A percentile compares a stretch with the other conserved stretches of the same genome.
Conservation (phyloP, 768 basidiomycete genomes). For the Gymnopilus junonius region DNA sequence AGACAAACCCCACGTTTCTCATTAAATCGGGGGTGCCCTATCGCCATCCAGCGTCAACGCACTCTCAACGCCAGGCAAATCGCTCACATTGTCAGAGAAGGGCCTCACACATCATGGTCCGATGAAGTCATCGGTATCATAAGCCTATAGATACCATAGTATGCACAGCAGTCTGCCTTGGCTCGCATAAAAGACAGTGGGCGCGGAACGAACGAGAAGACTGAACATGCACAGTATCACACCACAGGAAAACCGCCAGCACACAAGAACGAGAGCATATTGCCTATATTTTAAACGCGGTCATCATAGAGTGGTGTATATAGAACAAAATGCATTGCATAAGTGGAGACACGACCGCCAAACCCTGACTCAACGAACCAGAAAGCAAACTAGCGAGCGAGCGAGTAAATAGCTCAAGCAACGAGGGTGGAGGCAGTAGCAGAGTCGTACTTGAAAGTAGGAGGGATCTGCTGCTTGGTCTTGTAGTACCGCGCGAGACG, state of each 20-base stretch:
- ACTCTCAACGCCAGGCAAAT: too few species aligned
- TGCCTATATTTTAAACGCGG: neutral
- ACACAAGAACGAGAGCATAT: neutral
- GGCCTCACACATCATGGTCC: too few species aligned
- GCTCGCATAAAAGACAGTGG: too few species aligned
- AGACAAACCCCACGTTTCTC: too few species aligned
- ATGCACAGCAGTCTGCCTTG: too few species aligned
- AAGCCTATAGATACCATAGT: too few species aligned
- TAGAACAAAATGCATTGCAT: neutral
- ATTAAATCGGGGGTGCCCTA: too few species aligned
- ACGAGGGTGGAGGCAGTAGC: constrained; percentile 92
- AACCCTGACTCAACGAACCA: neutral
- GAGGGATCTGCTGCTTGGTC: constrained; percentile 96
- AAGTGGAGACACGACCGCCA: neutral
- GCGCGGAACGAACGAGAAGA: too few species aligned
- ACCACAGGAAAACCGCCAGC: neutral
- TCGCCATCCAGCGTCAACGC: too few species aligned
- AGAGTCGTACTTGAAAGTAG: constrained; percentile 98
- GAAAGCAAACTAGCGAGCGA: neutral
- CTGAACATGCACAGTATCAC: neutral
- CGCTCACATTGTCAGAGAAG: too few species aligned
- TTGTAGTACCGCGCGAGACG: constrained; percentile 98
- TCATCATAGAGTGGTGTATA: constrained; percentile 1
- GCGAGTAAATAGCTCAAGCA: too few species aligned
- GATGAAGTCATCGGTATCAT: too few species aligned